Evolutionary conservation across 1,139 yeast species (phyloP).

Genomic region (Magnusiomyces ingens): DNA sequence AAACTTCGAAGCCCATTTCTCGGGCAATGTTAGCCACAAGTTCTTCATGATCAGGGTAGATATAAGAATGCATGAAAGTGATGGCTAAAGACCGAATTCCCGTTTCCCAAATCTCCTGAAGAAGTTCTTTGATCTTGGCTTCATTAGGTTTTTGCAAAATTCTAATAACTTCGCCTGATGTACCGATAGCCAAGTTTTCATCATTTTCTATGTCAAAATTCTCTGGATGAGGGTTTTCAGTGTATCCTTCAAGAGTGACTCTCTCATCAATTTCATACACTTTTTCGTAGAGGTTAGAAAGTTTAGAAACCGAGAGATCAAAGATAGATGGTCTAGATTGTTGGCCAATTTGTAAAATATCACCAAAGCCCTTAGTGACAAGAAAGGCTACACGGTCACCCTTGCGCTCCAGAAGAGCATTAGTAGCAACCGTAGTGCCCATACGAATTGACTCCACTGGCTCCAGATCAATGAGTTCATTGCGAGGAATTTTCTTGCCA

Average conservation of each 20-base stretch:
- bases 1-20: slow-evolving; percentile 57
- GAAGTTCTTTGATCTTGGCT: slow-evolving; percentile 35
- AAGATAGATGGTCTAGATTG: slow-evolving; percentile 69
- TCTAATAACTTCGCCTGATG: slow-evolving; percentile 58
- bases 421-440: slow-evolving; percentile 81
- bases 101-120: slow-evolving; percentile 41
- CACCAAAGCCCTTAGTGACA: slow-evolving; percentile 61
- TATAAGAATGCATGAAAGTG: slow-evolving; percentile 62
- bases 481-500: slow-evolving; percentile 40
- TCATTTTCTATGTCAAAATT: slow-evolving; percentile 27
- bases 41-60: slow-evolving; percentile 59
- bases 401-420: slow-evolving; percentile 62
- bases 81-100: slow-evolving; percentile 65
- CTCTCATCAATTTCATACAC: slow-evolving; percentile 69
- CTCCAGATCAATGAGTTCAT: slow-evolving; percentile 41
- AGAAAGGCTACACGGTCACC: slow-evolving; percentile 59
- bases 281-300: slow-evolving; percentile 52
- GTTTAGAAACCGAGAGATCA: slow-evolving; percentile 53
- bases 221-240: slow-evolving; percentile 48
- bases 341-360: slow-evolving; percentile 59
- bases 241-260: slow-evolving; percentile 59
- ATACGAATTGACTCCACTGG: slow-evolving; percentile 54
- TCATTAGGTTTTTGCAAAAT: slow-evolving; percentile 45
- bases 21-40: slow-evolving; percentile 52
- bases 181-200: slow-evolving; percentile 41